Conservation (phyloP, 805 yeast species). For the Tetrapisispora iriomotensis region DNA sequence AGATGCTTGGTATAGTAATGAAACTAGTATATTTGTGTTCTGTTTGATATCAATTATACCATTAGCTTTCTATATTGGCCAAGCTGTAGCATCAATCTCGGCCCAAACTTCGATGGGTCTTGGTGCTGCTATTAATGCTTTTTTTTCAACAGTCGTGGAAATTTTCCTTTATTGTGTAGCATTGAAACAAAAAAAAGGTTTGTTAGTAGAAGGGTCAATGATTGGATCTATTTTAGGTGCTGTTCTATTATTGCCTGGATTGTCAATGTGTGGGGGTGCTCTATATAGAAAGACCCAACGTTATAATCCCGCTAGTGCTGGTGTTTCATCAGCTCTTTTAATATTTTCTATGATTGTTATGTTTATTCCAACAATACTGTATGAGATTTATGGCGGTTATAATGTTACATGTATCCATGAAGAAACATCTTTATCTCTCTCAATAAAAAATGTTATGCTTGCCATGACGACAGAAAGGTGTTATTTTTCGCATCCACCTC, state of each 20-base stretch:
- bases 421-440: conserved; percentile 5
- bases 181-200: conserved; percentile 70
- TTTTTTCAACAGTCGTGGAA: conserved; percentile 92
- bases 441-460: conserved; percentile 39
- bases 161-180: conserved; percentile 90
- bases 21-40: conserved; percentile 57
- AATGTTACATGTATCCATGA: conserved; percentile 52
- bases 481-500: conserved; percentile 66
- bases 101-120: conserved; percentile 99
- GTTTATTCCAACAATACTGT: conserved; percentile 85
- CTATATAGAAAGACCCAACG: conserved; percentile 84
- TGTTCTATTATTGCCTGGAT: conserved; percentile 81
- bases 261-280: conserved; percentile 98
- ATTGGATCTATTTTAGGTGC: conserved; percentile 92
- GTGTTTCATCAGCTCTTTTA: conserved; percentile 93
- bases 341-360: conserved; percentile 82
- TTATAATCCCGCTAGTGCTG: conserved; percentile 92
- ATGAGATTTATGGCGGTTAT: conserved; percentile 82
- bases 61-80: conserved; percentile 93
- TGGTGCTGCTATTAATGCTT: conserved; percentile 97
- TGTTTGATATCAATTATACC: conserved; percentile 84
- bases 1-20: conserved; percentile 36
- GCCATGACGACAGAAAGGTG: conserved; percentile 36
- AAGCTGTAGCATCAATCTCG: conserved; percentile 97
- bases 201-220: conserved; percentile 89